Conservation (phyloP, 2,329 filamentous ascomycete genomes). For the Penicillium sp. region DNA sequence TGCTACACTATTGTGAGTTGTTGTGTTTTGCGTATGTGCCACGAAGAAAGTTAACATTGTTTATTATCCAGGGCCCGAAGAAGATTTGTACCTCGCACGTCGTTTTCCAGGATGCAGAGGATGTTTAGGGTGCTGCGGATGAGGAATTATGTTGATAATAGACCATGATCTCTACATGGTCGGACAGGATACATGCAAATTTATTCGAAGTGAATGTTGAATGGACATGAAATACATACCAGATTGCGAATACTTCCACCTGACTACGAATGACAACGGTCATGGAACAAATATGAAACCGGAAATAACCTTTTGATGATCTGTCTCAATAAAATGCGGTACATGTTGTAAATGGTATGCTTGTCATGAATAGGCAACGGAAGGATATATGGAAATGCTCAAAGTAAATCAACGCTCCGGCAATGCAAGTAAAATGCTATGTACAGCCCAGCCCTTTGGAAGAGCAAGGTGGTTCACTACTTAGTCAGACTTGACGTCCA, state of each 20-base stretch:
- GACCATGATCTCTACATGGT: background rate
- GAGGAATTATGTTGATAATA: conserved; percentile 3
- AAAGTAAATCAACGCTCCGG: conserved; percentile 3
- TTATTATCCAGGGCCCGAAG: conserved; percentile 19
- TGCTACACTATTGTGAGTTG: conserved; percentile 30
- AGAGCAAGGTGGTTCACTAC: conserved; percentile 1
- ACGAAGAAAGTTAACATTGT: background rate
- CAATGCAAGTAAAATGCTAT: conserved; percentile 12
- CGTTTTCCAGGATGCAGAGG: conserved; percentile 18
- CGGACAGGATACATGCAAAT: background rate
- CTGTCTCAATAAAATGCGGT: background rate
- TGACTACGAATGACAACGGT: background rate
- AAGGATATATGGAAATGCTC: conserved; percentile 1
- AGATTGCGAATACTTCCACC: background rate
- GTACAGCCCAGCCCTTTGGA: background rate
- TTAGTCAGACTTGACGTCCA: conserved; percentile 27
- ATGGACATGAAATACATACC: conserved; percentile 7
- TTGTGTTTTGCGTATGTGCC: background rate
- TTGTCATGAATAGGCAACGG: background rate
- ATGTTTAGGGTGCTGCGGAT: conserved; percentile 10
- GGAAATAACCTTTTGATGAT: background rate
- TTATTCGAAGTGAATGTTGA: conserved; percentile 15
- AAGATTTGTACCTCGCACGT: conserved; percentile 28
- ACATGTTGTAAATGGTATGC: background rate
- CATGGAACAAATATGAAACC: background rate